These are phyloP conservation scores for Aspergillus caelatus DNA, from an alignment of 2,329 filamentous ascomycete genomes.

Conservation along the genomic window DNA sequence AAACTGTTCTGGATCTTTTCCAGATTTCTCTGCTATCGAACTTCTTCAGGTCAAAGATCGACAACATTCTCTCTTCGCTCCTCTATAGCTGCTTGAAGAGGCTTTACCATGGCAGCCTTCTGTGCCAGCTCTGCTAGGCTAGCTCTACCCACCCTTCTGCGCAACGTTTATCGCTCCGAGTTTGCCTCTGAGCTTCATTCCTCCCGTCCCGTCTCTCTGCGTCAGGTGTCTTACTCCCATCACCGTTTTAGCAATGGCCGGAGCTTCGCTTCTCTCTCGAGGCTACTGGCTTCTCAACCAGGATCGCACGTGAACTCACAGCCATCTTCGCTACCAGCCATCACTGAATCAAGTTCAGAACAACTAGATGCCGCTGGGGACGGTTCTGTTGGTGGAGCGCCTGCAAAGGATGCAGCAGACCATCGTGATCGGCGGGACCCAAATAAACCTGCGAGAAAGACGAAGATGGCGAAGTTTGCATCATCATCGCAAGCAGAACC, in stretches of 20 bases:
- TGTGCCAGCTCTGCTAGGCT: slow-evolving; percentile 30
- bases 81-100: not conserved
- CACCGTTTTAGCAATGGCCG: slow-evolving; percentile 6
- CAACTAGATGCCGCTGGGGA: not conserved
- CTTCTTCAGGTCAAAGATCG: not conserved
- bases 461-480: slow-evolving; percentile 6
- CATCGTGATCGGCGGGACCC: not conserved
- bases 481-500: not conserved
- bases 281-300: not conserved
- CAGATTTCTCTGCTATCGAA: slow-evolving; percentile 1
- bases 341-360: not conserved
- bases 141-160: slow-evolving; percentile 28
- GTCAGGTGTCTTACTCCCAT: slow-evolving; percentile 8
- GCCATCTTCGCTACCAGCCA: not conserved
- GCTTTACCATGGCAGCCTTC: slow-evolving; percentile 21
- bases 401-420: not conserved
- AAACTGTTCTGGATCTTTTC: slow-evolving; percentile 7
- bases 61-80: not conserved
- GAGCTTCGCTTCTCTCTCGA: slow-evolving; percentile 5
- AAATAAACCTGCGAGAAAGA: not conserved
- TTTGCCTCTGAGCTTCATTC: slow-evolving; percentile 17
- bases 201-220: slow-evolving; percentile 5
- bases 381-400: not conserved
- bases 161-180: slow-evolving; percentile 28
- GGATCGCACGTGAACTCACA: not conserved